Evolutionary conservation across 1,139 yeast genomes (phyloP).

Genomic region (Candida glucosophila): DNA sequence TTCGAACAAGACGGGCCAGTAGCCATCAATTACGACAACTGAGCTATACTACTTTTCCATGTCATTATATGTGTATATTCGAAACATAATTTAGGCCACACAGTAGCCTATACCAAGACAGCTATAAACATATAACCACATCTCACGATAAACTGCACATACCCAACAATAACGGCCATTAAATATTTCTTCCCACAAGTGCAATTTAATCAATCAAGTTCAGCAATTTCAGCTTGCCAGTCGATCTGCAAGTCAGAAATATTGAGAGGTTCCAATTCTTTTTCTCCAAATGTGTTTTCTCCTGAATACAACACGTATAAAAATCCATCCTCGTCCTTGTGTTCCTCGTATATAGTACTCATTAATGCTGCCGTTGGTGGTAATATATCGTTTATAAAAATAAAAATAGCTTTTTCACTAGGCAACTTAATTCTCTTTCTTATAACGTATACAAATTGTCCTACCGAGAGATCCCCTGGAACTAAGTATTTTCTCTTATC

Average conservation of each 20-base stretch:
- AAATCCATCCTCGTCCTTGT: slow-evolving; percentile 96
- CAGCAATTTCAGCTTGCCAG: no score
- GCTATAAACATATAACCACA: slow-evolving; percentile 2
- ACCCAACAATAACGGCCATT: slow-evolving; percentile 1
- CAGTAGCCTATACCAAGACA: no score
- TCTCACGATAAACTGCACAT: slow-evolving; percentile 1
- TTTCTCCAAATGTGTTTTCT: slow-evolving; percentile 69
- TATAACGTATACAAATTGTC: slow-evolving; percentile 95
- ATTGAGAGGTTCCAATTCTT: slow-evolving; percentile 2
- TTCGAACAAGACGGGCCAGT: not conserved
- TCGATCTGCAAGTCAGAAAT: slow-evolving; percentile 3
- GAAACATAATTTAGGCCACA: no score
- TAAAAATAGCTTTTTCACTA: slow-evolving; percentile 95
- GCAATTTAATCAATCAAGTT: no score
- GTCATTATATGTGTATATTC: no score
- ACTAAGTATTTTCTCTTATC: slow-evolving; percentile 96
- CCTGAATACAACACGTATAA: slow-evolving; percentile 88
- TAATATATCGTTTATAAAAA: slow-evolving; percentile 89
- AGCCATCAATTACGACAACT: no score
- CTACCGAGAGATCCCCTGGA: slow-evolving; percentile 93
- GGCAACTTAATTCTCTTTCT: slow-evolving; percentile 94
- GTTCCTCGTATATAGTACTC: slow-evolving; percentile 92
- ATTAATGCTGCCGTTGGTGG: slow-evolving; percentile 98
- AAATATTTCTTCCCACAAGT: no score
- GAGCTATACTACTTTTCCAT: no score